Base-by-base conservation (phyloP, 2,329 filamentous ascomycete genomes). In the Fulvia fulva region DNA sequence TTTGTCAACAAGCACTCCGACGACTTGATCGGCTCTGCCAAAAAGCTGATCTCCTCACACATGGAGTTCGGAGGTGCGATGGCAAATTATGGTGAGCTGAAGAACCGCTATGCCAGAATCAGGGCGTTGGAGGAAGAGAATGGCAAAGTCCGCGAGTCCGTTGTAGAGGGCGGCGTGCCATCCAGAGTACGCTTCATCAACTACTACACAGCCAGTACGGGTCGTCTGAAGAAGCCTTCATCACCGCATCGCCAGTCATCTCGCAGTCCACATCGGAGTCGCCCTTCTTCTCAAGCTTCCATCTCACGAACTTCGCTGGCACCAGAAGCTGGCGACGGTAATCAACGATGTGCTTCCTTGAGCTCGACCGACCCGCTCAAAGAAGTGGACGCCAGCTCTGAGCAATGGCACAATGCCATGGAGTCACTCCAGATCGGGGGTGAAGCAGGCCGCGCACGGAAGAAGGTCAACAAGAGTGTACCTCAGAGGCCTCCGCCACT, bases 131-230 rank as follows among this genome's bases (percentile, higher is more conserved):
- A 96, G 70, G 86, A 89, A 68, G 77, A 86, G 4, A 82, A 89
- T 57, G 84, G 87, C 14, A 56, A 55, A 9, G 62, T 70, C 7
- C 65, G 72, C 19, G 61, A 62, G 22, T 76, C 78, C 44, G 70
- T 64, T 45, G 73, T 69, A 1, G 57, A 64, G 28, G 59, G 55
- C 14, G 60, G 56, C 16, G 51, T 58, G 53, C 76, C 76, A 1
- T 76, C 78, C 2, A 79, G 87, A 53, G 83, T 94, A 11, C 82
- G 91, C 16, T 96, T 96, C 67, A 80, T 90, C 57, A 96, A 96
- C 70, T 96, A 96, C 71, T 96, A 93, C 70, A 96, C 91, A 1
- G 83, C 89, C n/a, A 91, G 89, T 64, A 87, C 88, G 9, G 91
- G 91, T 3, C 80, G 84, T 58, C 80, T 81, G 1, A 91, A 78